Base-by-base conservation (phyloP, 106 monocot genomes). In the Dendrobium catenatum region DNA sequence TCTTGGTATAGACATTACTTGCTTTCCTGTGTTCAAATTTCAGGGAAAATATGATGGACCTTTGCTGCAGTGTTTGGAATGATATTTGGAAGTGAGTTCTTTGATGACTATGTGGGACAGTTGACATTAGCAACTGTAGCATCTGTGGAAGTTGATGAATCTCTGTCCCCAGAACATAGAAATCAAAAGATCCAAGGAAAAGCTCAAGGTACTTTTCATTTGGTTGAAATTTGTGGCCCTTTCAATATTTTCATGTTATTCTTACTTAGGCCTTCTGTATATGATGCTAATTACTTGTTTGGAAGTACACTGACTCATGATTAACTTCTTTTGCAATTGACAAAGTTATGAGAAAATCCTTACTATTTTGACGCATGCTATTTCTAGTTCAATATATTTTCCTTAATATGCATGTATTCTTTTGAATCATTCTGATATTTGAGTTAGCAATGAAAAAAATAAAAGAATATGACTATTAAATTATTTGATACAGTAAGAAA, bases 81-180 rank as follows among this genome's bases (percentile, higher is more conserved):
- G 97, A 83, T 98, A 70, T 98, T 98, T 89, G 97, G 97, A 84
- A 98, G 94, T 89, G 97, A 98, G 31, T 85, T 81, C 20, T 98
- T 98, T 89, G 94, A 98, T 79, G 94, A 98, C 82, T 98, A 98
- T 91, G 85, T 98, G 46, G 97, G 94, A 56, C 89, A 98, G 68
- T 81, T 98, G 58, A 85, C 88, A 61, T 85, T 94, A 68, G 97
- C 94, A 84, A 88, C 87, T 74, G 82, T 98, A 55, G 89, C 91
- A 66, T 89, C 92, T 8, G 80, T 87, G 55, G 97, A 94, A 77
- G 20, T 83, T 74, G 94, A 94, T 58, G 92, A 89, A 61, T 81
- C 85, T 68, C 86, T 91, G 22, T 80, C 26, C 33, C 84, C 89
- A 29, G 86, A 86, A 81, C 81, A 84, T 73, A 77, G 76, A 59